These are phyloP conservation scores for Hamamelis virginiana DNA, from an alignment of 164 flowering plant genomes.

Conservation along the genomic window DNA sequence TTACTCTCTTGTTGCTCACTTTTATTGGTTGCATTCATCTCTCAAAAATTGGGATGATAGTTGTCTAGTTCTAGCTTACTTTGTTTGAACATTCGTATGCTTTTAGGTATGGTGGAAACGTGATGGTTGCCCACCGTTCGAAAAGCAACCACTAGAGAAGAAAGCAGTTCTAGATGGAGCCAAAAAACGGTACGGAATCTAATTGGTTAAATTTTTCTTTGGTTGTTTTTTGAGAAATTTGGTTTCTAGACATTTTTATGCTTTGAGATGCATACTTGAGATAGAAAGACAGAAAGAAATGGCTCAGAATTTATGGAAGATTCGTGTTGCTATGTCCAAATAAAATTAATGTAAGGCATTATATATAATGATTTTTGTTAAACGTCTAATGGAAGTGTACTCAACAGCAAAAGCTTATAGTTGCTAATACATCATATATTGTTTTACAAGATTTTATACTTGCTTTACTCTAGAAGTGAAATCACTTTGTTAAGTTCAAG, in stretches of 20 bases:
- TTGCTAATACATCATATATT: no score
- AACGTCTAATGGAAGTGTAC: no score
- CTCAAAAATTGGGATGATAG: background rate
- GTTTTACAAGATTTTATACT: no score
- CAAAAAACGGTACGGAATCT: slow-evolving; percentile 67
- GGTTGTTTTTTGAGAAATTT: background rate
- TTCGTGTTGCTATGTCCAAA: background rate
- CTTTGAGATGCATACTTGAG: background rate
- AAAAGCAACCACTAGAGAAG: slow-evolving; percentile 69
- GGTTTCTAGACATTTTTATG: background rate
- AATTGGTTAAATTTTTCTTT: slow-evolving; percentile 4
- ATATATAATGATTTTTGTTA: no score
- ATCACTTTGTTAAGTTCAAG: no score
- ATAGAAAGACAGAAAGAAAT: background rate
- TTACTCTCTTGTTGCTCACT: slow-evolving; percentile 3
- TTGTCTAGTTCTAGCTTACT: background rate
- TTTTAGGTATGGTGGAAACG: slow-evolving; percentile 98
- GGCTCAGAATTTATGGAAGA: background rate
- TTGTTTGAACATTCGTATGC: background rate
- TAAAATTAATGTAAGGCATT: no score
- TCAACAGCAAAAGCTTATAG: no score
- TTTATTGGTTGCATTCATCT: slow-evolving; percentile 1
- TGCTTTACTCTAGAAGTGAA: no score
- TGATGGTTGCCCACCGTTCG: slow-evolving; percentile 95
- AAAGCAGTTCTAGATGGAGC: slow-evolving; percentile 63